phyloP scores from a whole-genome alignment of 108 stramenopile genomes.

The Licmophora abbreviata region DNA sequence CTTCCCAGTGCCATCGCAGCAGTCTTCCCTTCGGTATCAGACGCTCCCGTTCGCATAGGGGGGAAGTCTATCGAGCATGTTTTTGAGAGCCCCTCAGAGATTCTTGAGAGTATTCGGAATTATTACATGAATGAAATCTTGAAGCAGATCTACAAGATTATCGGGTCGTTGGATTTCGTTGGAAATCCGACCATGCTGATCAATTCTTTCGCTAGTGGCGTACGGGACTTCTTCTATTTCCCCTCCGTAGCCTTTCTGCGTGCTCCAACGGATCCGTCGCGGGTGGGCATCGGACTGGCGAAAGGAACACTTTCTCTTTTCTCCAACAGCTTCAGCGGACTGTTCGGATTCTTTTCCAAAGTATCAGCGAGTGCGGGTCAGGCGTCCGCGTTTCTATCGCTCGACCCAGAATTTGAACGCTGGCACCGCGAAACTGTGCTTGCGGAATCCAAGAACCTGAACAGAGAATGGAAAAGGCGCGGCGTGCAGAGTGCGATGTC shows the following conservation, averaged over 20 bases:
- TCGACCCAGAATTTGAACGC: constrained; percentile 68
- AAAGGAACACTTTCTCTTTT: constrained; percentile 92
- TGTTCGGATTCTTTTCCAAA: constrained; percentile 83
- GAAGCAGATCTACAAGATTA: constrained; percentile 90
- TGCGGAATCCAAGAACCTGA: constrained; percentile 55
- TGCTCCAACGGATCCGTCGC: constrained; percentile 77
- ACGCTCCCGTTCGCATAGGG: constrained; percentile 80
- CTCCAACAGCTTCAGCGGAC: constrained; percentile 84
- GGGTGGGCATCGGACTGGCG: constrained; percentile 84
- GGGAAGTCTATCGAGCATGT: constrained; percentile 71
- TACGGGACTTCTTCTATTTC: constrained; percentile 87
- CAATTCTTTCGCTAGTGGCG: constrained; percentile 79
- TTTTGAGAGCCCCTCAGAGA: constrained; percentile 51
- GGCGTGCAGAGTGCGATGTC: constrained; percentile 41
- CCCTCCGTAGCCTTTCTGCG: constrained; percentile 78
- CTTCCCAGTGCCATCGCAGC: constrained; percentile 30
- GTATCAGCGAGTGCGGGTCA: constrained; percentile 61
- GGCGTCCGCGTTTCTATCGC: constrained; percentile 50
- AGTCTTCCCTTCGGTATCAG: constrained; percentile 68
- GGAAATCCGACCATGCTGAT: constrained; percentile 89
- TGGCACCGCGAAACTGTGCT: constrained; percentile 65
- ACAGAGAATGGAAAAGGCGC: constrained; percentile 50
- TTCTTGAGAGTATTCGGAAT: constrained; percentile 53
- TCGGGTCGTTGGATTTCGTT: constrained; percentile 91
- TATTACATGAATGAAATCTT: constrained; percentile 76